Evolutionary conservation across 2,329 filamentous ascomycete genomes (phyloP).

Genomic region (Aspergillus terreus): DNA sequence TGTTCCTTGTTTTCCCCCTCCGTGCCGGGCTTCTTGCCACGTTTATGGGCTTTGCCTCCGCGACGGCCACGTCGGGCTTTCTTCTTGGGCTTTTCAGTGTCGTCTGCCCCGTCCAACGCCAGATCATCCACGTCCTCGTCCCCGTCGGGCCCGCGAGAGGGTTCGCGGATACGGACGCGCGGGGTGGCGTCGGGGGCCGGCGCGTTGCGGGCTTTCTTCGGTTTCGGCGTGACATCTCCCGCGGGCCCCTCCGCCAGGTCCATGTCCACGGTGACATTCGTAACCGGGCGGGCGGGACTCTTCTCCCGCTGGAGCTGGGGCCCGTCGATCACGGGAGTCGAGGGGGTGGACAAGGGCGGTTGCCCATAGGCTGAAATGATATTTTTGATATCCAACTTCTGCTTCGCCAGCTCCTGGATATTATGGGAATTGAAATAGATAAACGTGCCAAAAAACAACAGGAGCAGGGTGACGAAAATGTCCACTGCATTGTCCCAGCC

Average conservation of each 20-base stretch:
- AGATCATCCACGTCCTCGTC: conserved; percentile 32
- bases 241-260: conserved; percentile 19
- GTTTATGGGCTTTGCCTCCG: conserved; percentile 64
- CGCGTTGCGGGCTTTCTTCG: conserved; percentile 19
- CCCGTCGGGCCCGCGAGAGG: conserved; percentile 29
- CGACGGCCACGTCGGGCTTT: conserved; percentile 68
- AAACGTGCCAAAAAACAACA: conserved; percentile 39
- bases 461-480: conserved; percentile 40
- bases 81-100: conserved; percentile 56
- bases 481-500: conserved; percentile 45
- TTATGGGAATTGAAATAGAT: conserved; percentile 42
- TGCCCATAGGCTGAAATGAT: conserved; percentile 40
- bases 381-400: conserved; percentile 44
- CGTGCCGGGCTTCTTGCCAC: conserved; percentile 50
- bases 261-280: conserved; percentile 31
- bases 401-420: conserved; percentile 39
- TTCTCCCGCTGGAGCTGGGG: conserved; percentile 25
- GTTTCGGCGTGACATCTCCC: conserved; percentile 28
- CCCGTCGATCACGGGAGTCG: conserved; percentile 32
- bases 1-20: conserved; percentile 55
- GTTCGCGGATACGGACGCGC: conserved; percentile 40
- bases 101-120: conserved; percentile 15
- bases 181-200: conserved; percentile 24
- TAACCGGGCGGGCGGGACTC: conserved; percentile 18
- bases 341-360: conserved; percentile 33